A percentile compares a stretch with the other conserved stretches of the same genome.
Conservation (phyloP, 2,329 filamentous ascomycete species). For the Whalleya microplaca region DNA sequence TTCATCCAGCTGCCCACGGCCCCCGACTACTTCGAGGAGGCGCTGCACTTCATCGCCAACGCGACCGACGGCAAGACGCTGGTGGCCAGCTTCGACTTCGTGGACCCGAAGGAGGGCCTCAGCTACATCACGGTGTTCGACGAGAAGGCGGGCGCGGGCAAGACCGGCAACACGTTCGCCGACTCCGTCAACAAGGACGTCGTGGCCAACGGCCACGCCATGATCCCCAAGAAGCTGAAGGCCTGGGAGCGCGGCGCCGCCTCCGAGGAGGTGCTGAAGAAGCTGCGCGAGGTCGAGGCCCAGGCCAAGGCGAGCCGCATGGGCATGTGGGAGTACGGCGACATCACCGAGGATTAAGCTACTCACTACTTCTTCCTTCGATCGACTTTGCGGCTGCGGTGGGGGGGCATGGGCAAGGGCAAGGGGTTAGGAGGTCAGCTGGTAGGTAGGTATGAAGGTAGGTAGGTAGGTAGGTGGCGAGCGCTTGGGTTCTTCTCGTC, state of each 20-base stretch:
- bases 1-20: conserved; percentile 86
- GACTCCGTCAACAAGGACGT: conserved; percentile 91
- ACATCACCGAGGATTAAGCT: conserved; percentile 84
- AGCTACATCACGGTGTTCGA: conserved; percentile 90
- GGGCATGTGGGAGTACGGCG: conserved; percentile 99
- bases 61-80: conserved; percentile 75
- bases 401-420: no score
- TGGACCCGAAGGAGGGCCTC: conserved; percentile 76
- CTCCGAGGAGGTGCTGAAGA: conserved; percentile 71
- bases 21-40: conserved; percentile 81
- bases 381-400: no score
- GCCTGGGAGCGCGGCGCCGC: conserved; percentile 79
- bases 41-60: conserved; percentile 74
- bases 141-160: conserved; percentile 61
- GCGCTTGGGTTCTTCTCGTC: background rate
- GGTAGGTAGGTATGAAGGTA: no score
- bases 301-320: conserved; percentile 78
- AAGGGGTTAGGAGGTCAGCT: no score
- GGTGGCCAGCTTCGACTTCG: conserved; percentile 88
- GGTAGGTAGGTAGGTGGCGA: background rate
- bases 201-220: conserved; percentile 79
- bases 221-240: conserved; percentile 92
- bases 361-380: background rate
- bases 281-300: conserved; percentile 72
- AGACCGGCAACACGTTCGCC: conserved; percentile 54